These are phyloP conservation scores for Colletotrichum navitas DNA, from an alignment of 2,329 filamentous ascomycete species.

Conservation along the genomic window DNA sequence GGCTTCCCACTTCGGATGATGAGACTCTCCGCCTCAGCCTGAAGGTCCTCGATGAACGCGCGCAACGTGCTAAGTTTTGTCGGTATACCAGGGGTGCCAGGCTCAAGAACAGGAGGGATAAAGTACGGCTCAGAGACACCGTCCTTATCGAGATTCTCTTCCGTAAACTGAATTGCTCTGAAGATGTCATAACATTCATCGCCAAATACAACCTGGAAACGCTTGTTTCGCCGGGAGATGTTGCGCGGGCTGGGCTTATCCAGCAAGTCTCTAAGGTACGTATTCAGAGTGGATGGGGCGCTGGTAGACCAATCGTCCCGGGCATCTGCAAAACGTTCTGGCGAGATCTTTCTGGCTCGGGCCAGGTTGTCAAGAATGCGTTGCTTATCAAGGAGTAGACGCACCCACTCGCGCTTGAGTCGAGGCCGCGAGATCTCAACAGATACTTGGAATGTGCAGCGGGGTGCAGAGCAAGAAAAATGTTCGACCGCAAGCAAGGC, in stretches of 20 bases:
- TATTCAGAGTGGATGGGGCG: constrained; percentile 61
- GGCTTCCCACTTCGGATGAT: constrained; percentile 48
- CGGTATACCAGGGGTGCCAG: constrained; percentile 47
- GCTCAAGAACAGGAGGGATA: constrained; percentile 50
- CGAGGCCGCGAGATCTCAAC: constrained; percentile 65
- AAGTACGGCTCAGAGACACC: constrained; percentile 56
- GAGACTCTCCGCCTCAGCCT: constrained; percentile 61
- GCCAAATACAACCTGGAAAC: constrained; percentile 67
- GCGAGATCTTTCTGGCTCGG: constrained; percentile 58
- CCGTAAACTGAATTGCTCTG: constrained; percentile 61
- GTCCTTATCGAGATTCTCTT: constrained; percentile 54
- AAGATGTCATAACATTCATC: constrained; percentile 63
- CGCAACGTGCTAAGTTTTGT: constrained; percentile 58
- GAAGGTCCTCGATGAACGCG: constrained; percentile 63
- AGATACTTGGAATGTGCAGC: constrained; percentile 58
- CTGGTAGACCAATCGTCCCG: constrained; percentile 55
- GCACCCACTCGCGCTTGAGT: constrained; percentile 57
- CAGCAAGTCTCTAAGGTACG: constrained; percentile 65
- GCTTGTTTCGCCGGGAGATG: constrained; percentile 69
- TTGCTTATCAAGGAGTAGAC: constrained; percentile 59
- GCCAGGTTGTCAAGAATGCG: constrained; percentile 58
- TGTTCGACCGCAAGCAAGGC: constrained; percentile 47
- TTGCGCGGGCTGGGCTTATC: constrained; percentile 53
- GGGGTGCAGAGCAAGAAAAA: constrained; percentile 55
- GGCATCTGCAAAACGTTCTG: constrained; percentile 60